Conservation (phyloP, 2,329 filamentous ascomycete genomes). For the Pseudogymnoascus sp. region DNA sequence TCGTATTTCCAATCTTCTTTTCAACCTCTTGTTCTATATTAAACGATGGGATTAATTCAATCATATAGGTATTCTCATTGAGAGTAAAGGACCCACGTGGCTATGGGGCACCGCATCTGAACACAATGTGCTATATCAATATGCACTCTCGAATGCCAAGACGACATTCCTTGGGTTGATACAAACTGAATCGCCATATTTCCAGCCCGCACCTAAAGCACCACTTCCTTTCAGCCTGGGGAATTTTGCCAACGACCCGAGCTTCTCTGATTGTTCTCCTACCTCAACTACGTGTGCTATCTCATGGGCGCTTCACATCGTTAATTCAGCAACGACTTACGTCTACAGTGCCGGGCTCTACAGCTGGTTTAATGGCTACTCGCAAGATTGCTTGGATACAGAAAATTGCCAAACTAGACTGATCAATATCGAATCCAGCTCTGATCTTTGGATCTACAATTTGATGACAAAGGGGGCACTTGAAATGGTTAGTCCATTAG, state of each 20-base stretch:
- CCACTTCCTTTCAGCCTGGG: conserved; percentile 36
- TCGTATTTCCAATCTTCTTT: too few species aligned
- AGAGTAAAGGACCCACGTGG: conserved; percentile 44
- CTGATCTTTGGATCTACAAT: conserved; percentile 18
- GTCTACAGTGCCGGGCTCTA: conserved; percentile 46
- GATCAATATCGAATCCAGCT: conserved; percentile 10
- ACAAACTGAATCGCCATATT: conserved; percentile 65
- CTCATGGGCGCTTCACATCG: conserved; percentile 58
- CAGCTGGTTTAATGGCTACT: conserved; percentile 50
- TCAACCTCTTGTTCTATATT: too few species aligned
- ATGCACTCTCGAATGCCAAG: conserved; percentile 52
- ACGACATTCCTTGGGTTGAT: conserved; percentile 56
- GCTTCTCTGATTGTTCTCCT: conserved; percentile 36
- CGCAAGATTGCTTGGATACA: conserved; percentile 37
- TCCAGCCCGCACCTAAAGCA: conserved; percentile 54
- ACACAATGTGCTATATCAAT: conserved; percentile 61
- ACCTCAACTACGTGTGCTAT: conserved; percentile 38
- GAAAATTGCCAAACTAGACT: conserved; percentile 38
- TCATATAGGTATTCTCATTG: conserved; percentile 47
- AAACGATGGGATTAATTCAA: conserved; percentile 3
- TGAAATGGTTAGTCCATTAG: conserved; percentile 17
- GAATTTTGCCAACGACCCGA: conserved; percentile 39
- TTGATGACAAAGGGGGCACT: conserved; percentile 15
- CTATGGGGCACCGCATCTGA: conserved; percentile 57
- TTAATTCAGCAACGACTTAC: conserved; percentile 38